These are phyloP conservation scores for Rhododendron mucronatum DNA, from an alignment of 148 eudicot species.

Conservation along the genomic window DNA sequence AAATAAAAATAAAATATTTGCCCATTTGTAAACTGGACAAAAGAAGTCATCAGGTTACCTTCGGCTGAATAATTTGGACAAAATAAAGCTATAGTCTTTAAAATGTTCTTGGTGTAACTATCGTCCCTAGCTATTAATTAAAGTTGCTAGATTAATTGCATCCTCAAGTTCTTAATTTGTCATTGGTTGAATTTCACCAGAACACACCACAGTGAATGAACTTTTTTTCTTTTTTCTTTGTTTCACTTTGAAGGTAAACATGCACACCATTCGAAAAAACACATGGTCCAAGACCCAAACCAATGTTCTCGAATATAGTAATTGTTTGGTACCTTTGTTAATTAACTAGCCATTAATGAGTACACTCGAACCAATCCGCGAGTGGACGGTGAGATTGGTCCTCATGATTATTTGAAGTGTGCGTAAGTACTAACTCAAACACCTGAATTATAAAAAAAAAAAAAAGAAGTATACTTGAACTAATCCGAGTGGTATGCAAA, in stretches of 20 bases:
- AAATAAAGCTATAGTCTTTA: neutral
- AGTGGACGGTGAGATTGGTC: too few species aligned
- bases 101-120: neutral
- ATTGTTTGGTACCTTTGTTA: too few species aligned
- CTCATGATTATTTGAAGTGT: too few species aligned
- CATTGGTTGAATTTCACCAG: neutral
- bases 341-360: too few species aligned
- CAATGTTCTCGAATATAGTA: neutral
- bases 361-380: too few species aligned
- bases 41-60: neutral
- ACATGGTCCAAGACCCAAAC: neutral
- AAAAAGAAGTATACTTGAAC: too few species aligned
- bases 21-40: neutral
- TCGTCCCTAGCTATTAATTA: neutral
- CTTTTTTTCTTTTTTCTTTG: too few species aligned
- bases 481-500: too few species aligned
- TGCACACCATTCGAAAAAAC: neutral
- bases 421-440: rapidly evolving
- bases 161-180: neutral
- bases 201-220: neutral
- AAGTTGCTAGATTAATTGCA: neutral
- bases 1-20: neutral
- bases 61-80: neutral
- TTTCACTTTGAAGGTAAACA: neutral
- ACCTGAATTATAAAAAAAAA: too few species aligned